These are phyloP conservation scores for Xylariaceae sp. DNA, from an alignment of 2,329 filamentous ascomycete genomes.

Conservation along the genomic window DNA sequence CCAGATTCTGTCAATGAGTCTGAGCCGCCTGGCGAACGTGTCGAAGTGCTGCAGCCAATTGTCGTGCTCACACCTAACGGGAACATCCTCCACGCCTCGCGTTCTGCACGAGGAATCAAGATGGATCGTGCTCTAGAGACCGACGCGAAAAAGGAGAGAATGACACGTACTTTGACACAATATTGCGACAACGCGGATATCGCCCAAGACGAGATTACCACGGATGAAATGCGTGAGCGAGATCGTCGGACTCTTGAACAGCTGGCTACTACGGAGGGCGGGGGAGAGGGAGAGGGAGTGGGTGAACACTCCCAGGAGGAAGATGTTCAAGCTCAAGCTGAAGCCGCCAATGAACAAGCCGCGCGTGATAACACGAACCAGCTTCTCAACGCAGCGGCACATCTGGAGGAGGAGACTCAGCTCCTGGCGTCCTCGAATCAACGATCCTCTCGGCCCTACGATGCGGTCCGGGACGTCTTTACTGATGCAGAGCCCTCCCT, in stretches of 20 bases:
- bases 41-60: constrained; percentile 39
- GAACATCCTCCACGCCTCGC: constrained; percentile 40
- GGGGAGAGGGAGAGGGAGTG: neutral
- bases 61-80: constrained; percentile 42
- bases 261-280: neutral
- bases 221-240: constrained; percentile 22
- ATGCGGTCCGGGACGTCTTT: constrained; percentile 37
- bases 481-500: constrained; percentile 24
- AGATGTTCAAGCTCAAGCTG: too few species aligned
- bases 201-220: constrained; percentile 19
- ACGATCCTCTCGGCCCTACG: constrained; percentile 31
- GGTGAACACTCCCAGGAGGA: too few species aligned
- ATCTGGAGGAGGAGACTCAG: constrained; percentile 13
- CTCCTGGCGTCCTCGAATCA: constrained; percentile 8
- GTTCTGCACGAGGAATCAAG: constrained; percentile 25
- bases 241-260: constrained; percentile 13
- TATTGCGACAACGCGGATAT: constrained; percentile 18
- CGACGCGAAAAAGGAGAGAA: constrained; percentile 13
- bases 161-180: constrained; percentile 12
- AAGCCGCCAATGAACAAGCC: constrained; percentile 5
- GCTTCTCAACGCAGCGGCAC: constrained; percentile 17
- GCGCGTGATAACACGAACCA: constrained; percentile 5
- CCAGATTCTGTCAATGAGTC: constrained; percentile 38
- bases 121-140: constrained; percentile 21
- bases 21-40: constrained; percentile 31